Base-by-base conservation (phyloP, 148 eudicot genomes). In the Amaranthus palmeri region DNA sequence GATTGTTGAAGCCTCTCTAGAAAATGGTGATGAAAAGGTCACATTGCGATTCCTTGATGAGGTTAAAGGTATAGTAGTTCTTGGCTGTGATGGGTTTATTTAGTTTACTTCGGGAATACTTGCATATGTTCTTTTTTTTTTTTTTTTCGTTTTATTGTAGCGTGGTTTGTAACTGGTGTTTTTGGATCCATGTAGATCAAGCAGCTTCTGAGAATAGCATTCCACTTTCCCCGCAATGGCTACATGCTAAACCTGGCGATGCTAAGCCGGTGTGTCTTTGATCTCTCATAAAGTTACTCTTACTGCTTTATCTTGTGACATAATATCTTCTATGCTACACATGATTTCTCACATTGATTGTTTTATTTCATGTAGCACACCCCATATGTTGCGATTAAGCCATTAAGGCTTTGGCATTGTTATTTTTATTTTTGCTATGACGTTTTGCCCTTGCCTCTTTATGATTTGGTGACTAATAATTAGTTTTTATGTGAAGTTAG, bases 171-270 rank as follows among this genome's bases (percentile, higher is more conserved):
- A 53, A 76, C 49, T 40, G 17, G 54, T 67, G 40, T 63, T 36
- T 77, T 78, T 65, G 36, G 36, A 70, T 60, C 67, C 4, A 36
- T 55, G 76, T 85, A 85, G 98, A 93, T 83, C 98, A 83, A 79
- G 86, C 80, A 41, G 84, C 81, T 41, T 74, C 86, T 4, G 98
- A 93, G 70, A 93, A 80, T 86, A 86, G 80, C 92, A 93, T 93
- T 71, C 98, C 98, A 8, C 80, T 93, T 82, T 93, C 98, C 68
- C 97, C 98, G 9, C 98, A 93, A 72, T 93, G 98, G 98, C 92
- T 93, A 75, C 86, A 93, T 70, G 78, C 89, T 63, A 93, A 91
- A 83, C 88, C 91, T 44, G 83, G 68, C 17, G 98, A 93, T 56
- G 68, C 83, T 52, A 93, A 89, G 88, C 80, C 76, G 85, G 97